Evolutionary conservation across 108 stramenopile genomes (phyloP), one percentile per base, ranked within the genome.

Genomic region (Pseudonitzschia delicatissima): DNA sequence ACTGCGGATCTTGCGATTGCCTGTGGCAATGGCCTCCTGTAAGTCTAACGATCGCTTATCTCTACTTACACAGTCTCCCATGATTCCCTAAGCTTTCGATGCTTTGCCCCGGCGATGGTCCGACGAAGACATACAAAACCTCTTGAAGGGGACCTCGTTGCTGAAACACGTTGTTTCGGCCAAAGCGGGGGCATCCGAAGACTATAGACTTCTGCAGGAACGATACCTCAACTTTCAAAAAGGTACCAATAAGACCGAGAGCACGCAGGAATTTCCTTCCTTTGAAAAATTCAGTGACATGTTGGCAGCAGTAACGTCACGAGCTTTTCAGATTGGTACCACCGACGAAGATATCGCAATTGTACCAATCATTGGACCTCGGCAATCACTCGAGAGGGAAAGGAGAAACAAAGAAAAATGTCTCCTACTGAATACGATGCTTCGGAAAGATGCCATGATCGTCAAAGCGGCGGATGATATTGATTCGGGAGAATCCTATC

Each of bases 361-460:
- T 69, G 72, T 93, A 13, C 92, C 92, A 21, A 39, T 93, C 40
- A n/a, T 57, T 93, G 64, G 92, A 93, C 77, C 58, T 90, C 44
- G 79, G 87, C 62, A 80, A 93, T 82, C 92, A 93, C 69, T 49
- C 44, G 27, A 83, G 92, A 27, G 91, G 87, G 12, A 57, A 45
- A 32, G 27, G 33, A 55, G 15, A 27, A 33, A 55, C 4, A 33
- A 64, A 42, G 26, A 68, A 73, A 68, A 77, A 85, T 68, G 48
- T 79, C 1, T 64, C 78, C 1, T 79, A 80, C 49, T 20, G n/a
- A 47, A 36, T 42, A 77, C 28, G 33, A 66, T 23, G 51, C 40
- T 4, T 37, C 7, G 8, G 35, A 64, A n/a, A 64, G 53, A 32
- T n/a, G 45, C 33, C 37, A 62, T 71, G 63, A 52, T 68, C 37